phyloP scores from a whole-genome alignment of 2,329 filamentous ascomycete genomes.

The Alternaria triticimaculans region DNA sequence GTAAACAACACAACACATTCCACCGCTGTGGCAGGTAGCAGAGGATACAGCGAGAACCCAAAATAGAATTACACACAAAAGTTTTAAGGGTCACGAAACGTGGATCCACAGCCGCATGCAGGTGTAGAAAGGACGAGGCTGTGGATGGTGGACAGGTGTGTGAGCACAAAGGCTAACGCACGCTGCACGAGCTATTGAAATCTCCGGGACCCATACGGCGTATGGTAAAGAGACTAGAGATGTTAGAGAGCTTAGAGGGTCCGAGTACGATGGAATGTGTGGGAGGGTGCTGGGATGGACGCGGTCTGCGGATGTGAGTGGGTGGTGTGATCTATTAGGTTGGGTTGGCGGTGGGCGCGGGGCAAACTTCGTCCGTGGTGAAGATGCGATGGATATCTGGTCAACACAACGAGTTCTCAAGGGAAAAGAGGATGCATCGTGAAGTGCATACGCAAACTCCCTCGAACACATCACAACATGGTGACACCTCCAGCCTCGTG shows the following conservation, averaged over 20 bases:
- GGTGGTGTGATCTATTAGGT: not conserved
- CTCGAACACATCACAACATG: not conserved
- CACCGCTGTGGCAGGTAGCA: not conserved
- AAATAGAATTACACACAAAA: not conserved
- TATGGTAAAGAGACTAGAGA: not conserved
- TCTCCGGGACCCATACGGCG: slow-evolving; percentile 8
- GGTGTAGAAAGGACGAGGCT: not conserved
- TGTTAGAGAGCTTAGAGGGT: not conserved
- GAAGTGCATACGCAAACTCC: not conserved
- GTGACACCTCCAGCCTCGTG: not conserved
- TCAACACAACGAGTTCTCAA: not conserved
- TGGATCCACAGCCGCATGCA: slow-evolving; percentile 3
- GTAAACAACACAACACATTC: not conserved
- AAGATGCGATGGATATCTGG: not conserved
- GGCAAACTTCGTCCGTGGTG: not conserved
- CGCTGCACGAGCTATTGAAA: slow-evolving; percentile 23
- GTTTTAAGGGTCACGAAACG: slow-evolving; percentile 5
- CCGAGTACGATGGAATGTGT: slow-evolving; percentile 1
- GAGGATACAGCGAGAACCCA: not conserved
- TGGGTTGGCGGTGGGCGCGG: not conserved
- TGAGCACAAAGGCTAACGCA: slow-evolving; percentile 2
- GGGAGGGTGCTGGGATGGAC: not conserved
- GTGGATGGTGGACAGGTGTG: not conserved
- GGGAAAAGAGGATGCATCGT: not conserved
- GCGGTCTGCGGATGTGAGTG: not conserved